A percentile compares a stretch with the other conserved stretches of the same genome.
These are phyloP conservation scores for Leptodermis oblonga DNA, from an alignment of 257 asterid genomes.

Conservation along the genomic window DNA sequence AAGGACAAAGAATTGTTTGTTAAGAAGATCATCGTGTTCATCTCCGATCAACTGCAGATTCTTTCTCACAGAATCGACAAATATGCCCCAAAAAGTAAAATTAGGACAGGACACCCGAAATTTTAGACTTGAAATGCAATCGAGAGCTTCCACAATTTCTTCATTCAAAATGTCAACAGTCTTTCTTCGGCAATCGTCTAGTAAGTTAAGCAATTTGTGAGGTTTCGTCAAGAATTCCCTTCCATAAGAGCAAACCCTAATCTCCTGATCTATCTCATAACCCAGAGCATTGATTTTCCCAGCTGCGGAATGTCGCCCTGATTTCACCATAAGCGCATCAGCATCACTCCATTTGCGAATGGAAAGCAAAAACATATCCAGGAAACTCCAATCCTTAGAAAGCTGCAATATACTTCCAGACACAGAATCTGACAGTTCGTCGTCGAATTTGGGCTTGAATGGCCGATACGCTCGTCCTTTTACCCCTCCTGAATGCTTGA, in stretches of 20 bases:
- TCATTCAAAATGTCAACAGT: background rate
- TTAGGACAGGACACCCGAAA: background rate
- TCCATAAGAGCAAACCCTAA: background rate
- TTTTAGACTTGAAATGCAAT: background rate
- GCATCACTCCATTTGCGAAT: conserved; percentile 5
- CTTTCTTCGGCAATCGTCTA: background rate
- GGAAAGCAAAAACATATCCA: background rate
- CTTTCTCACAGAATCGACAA: background rate
- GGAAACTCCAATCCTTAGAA: conserved; percentile 1
- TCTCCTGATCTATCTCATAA: background rate
- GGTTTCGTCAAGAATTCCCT: background rate
- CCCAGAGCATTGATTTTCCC: background rate
- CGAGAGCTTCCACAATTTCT: background rate
- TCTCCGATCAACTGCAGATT: background rate
- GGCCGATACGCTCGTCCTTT: background rate
- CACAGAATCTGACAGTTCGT: background rate
- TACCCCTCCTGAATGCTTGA: background rate
- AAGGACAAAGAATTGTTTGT: background rate
- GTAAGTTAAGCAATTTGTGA: background rate
- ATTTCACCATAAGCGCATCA: background rate
- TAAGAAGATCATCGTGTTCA: background rate
- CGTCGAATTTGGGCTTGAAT: background rate
- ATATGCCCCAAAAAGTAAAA: background rate
- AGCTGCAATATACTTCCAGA: background rate
- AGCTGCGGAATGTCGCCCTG: background rate